Conservation (phyloP, 2,329 filamentous ascomycete species). For the Penicillium sp. region DNA sequence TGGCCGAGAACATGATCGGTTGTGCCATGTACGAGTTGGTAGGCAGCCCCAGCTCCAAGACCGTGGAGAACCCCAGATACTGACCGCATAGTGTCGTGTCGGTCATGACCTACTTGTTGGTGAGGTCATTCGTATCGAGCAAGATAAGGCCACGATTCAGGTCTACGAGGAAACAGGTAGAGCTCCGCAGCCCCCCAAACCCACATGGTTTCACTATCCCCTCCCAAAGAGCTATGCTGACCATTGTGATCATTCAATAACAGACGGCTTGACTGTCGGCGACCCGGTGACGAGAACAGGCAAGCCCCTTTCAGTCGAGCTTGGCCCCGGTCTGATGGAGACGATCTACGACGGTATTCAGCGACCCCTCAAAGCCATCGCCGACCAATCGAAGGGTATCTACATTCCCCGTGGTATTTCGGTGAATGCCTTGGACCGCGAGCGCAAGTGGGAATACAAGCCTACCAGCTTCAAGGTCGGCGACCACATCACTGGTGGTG, state of each 20-base stretch:
- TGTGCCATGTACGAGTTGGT: constrained; percentile 99
- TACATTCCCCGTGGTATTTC: constrained; percentile 96
- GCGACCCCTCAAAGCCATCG: constrained; percentile 83
- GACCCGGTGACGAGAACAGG: constrained; percentile 88
- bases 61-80: constrained; percentile 3
- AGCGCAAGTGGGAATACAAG: constrained; percentile 95
- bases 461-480: constrained; percentile 83
- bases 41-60: constrained; percentile 36
- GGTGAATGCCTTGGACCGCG: constrained; percentile 81
- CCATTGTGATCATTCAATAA: constrained; percentile 9
- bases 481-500: constrained; percentile 94
- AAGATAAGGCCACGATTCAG: constrained; percentile 94
- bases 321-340: constrained; percentile 94
- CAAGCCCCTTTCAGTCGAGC: constrained; percentile 95
- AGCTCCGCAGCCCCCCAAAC: constrained; percentile 11
- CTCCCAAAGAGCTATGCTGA: constrained; percentile 3
- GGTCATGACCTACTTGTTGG: constrained; percentile 89
- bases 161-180: constrained; percentile 97
- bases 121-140: constrained; percentile 97
- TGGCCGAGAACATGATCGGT: constrained; percentile 97
- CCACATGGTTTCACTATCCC: constrained; percentile 9
- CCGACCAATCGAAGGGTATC: constrained; percentile 76
- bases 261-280: constrained; percentile 88
- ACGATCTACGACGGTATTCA: constrained; percentile 99
- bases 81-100: constrained; percentile 69